phyloP scores from a whole-genome alignment of 2,329 filamentous ascomycete genomes.

The Talaromyces atroroseus region DNA sequence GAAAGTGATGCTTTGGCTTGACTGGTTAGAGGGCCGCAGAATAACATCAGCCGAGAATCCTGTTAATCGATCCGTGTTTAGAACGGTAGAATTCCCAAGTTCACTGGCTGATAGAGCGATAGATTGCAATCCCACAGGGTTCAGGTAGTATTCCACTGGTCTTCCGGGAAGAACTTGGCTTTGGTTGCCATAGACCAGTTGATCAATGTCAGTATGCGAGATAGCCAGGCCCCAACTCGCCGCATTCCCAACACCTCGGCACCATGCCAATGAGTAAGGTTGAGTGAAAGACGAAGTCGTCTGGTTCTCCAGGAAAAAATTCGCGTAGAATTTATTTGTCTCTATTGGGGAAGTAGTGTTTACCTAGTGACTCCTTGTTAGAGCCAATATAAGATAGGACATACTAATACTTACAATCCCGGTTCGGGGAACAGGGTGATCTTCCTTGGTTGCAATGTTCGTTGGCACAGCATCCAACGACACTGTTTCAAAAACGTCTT shows the following conservation, averaged over 20 bases:
- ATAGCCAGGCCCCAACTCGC: slow-evolving; percentile 72
- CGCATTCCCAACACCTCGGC: slow-evolving; percentile 56
- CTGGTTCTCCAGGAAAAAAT: slow-evolving; percentile 72
- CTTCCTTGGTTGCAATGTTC: slow-evolving; percentile 33
- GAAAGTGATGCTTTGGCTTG: slow-evolving; percentile 62
- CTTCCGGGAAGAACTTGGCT: slow-evolving; percentile 48
- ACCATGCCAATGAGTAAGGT: slow-evolving; percentile 67
- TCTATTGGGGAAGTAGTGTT: slow-evolving; percentile 33
- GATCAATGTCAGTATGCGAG: slow-evolving; percentile 63
- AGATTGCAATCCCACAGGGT: slow-evolving; percentile 76
- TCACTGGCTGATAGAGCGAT: slow-evolving; percentile 74
- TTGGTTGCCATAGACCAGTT: slow-evolving; percentile 61
- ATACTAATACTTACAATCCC: slow-evolving; percentile 30
- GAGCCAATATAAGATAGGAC: not conserved
- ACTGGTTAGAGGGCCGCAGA: slow-evolving; percentile 51
- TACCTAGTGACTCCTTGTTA: slow-evolving; percentile 21
- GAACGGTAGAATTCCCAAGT: slow-evolving; percentile 55
- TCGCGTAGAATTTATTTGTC: slow-evolving; percentile 63
- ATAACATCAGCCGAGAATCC: slow-evolving; percentile 63
- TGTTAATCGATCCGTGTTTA: slow-evolving; percentile 49
- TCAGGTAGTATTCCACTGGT: slow-evolving; percentile 68
- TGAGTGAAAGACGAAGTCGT: slow-evolving; percentile 65
- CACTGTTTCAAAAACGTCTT: slow-evolving; percentile 41
- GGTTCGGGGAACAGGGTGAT: slow-evolving; percentile 39
- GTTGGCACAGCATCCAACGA: slow-evolving; percentile 32